These are phyloP conservation scores for Bjerkandera adusta DNA, from an alignment of 1,284 basidiomycete genomes.

Conservation along the genomic window DNA sequence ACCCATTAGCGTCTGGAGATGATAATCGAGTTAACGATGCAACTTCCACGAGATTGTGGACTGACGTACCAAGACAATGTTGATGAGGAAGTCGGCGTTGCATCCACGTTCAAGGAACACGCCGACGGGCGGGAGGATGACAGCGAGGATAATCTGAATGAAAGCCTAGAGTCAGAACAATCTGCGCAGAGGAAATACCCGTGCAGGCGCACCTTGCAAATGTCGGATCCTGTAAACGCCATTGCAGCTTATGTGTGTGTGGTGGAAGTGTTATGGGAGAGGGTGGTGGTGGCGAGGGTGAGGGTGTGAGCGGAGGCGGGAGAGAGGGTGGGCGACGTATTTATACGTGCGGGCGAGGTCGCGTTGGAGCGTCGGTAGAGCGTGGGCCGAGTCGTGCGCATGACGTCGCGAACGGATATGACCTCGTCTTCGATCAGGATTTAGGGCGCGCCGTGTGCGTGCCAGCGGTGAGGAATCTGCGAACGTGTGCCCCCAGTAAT, in stretches of 20 bases:
- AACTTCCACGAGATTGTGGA: not conserved
- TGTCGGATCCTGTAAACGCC: slow-evolving; percentile 71
- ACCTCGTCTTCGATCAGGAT: too few relatives aligned
- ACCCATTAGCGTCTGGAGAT: slow-evolving; percentile 55
- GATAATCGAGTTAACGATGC: slow-evolving; percentile 5
- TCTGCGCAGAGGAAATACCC: too few relatives aligned
- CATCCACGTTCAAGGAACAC: slow-evolving; percentile 82
- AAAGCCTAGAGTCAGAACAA: too few relatives aligned
- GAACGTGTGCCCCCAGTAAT: too few relatives aligned
- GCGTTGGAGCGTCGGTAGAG: too few relatives aligned
- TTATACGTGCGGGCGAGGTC: slow-evolving; percentile 2
- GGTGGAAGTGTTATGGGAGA: slow-evolving; percentile 1
- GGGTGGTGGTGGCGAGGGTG: too few relatives aligned
- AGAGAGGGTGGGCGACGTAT: not conserved
- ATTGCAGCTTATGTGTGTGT: slow-evolving; percentile 36
- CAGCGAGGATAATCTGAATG: slow-evolving; percentile 65
- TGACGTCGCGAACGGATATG: too few relatives aligned
- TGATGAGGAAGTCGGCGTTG: slow-evolving; percentile 66
- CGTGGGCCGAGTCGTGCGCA: too few relatives aligned
- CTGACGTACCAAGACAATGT: slow-evolving; percentile 53
- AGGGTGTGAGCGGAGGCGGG: not conserved
- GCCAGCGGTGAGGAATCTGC: too few relatives aligned
- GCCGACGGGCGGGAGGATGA: slow-evolving; percentile 75
- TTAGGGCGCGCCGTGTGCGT: too few relatives aligned
- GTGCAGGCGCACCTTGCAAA: slow-evolving; percentile 69